Conservation (phyloP, 2,329 filamentous ascomycete species). For the Diaporthe ampelina region DNA sequence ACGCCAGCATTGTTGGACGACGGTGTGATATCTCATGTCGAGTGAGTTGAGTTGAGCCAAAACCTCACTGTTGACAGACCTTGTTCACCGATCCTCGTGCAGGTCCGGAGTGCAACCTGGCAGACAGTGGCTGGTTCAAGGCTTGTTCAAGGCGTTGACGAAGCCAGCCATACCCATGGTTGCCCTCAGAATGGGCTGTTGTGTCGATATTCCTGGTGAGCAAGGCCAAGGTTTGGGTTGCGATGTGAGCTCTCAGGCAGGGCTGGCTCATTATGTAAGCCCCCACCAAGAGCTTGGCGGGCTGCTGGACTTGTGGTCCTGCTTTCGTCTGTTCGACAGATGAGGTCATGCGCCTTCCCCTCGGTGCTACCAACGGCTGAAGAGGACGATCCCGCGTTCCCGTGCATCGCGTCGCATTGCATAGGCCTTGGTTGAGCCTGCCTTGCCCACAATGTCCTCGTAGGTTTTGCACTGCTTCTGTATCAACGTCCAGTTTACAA, state of each 20-base stretch:
- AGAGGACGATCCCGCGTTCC: constrained; percentile 15
- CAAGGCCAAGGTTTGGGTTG: too few species aligned
- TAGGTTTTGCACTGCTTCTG: constrained; percentile 22
- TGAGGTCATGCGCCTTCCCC: constrained; percentile 31
- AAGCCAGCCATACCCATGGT: too few species aligned
- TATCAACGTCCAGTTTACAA: not conserved
- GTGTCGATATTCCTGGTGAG: not conserved
- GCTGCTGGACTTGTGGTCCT: not conserved
- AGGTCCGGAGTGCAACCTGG: not conserved
- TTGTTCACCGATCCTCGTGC: not conserved
- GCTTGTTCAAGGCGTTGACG: too few species aligned
- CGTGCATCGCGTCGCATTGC: constrained; percentile 17
- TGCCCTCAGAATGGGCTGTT: too few species aligned
- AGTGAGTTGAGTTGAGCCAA: not conserved
- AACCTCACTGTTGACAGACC: not conserved
- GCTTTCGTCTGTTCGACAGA: not conserved
- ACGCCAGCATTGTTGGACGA: not conserved
- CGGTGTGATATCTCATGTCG: not conserved
- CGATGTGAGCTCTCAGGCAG: too few species aligned
- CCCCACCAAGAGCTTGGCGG: constrained; percentile 14
- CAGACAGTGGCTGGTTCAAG: too few species aligned
- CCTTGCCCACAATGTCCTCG: constrained; percentile 27
- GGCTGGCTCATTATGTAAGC: not conserved
- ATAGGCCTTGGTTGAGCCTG: not conserved
- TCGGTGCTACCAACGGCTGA: constrained; percentile 3